phyloP scores from a whole-genome alignment of 495 filamentous ascomycete species.

The Chaetomidium leptoderma region DNA sequence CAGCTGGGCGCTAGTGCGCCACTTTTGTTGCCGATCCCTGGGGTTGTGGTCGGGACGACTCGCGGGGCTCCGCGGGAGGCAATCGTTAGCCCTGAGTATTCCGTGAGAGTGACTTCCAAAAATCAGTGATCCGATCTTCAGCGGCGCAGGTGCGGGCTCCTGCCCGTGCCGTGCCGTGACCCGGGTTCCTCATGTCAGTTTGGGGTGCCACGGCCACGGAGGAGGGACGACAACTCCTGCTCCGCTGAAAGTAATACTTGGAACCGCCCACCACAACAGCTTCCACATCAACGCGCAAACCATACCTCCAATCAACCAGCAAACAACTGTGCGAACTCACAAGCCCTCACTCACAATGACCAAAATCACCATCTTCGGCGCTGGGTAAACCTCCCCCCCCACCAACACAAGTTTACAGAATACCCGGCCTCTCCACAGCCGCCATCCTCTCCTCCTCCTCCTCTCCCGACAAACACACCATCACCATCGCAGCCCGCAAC shows the following conservation, averaged over 20 bases:
- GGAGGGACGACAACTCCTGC: too few relatives aligned
- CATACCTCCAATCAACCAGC: not conserved
- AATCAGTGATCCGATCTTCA: not conserved
- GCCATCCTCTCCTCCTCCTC: conserved; percentile 5
- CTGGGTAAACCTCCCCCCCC: conserved; percentile 13
- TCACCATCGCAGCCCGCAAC: conserved; percentile 23
- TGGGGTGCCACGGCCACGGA: too few relatives aligned
- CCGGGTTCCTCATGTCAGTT: too few relatives aligned
- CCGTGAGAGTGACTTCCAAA: not conserved
- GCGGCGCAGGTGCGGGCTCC: too few relatives aligned
- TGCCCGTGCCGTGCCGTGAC: too few relatives aligned
- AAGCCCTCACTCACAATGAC: conserved; percentile 3
- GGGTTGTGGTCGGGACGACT: too few relatives aligned
- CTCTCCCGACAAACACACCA: not conserved
- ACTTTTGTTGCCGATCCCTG: too few relatives aligned
- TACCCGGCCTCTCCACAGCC: conserved; percentile 16
- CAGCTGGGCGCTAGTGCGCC: not conserved
- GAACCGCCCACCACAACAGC: too few relatives aligned
- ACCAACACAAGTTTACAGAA: not conserved
- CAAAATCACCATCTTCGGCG: conserved; percentile 22
- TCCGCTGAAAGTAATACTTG: too few relatives aligned
- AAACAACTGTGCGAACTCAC: too few relatives aligned
- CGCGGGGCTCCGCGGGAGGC: not conserved
- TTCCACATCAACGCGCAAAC: too few relatives aligned
- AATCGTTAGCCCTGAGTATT: not conserved